Evolutionary conservation across 2,329 filamentous ascomycete genomes (phyloP).

Genomic region (Albifimbria verrucaria): DNA sequence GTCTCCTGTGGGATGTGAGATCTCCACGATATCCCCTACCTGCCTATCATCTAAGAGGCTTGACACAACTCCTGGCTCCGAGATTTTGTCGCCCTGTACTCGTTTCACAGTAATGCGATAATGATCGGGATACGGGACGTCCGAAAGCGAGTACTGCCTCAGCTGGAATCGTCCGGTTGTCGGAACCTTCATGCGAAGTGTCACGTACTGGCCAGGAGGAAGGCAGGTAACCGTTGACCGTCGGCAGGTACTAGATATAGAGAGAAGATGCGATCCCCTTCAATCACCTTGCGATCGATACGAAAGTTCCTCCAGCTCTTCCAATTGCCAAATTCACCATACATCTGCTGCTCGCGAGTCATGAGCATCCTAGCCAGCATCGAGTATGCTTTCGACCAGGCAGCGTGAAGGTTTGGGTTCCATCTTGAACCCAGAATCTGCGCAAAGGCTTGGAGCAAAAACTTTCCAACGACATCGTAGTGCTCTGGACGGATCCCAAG

Average conservation of each 20-base stretch:
- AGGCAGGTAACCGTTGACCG: conserved; percentile 51
- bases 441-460: conserved; percentile 61
- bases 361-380: conserved; percentile 68
- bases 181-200: conserved; percentile 54
- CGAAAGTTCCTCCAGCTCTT: conserved; percentile 62
- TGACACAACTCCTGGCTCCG: conserved; percentile 54
- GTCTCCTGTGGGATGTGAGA: conserved; percentile 58
- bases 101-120: conserved; percentile 65
- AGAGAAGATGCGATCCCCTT: conserved; percentile 63
- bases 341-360: conserved; percentile 56
- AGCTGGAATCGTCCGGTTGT: conserved; percentile 55
- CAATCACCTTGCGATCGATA: conserved; percentile 57
- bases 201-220: conserved; percentile 67
- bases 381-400: conserved; percentile 67
- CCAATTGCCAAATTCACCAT: conserved; percentile 54
- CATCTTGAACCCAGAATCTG: conserved; percentile 60
- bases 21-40: conserved; percentile 55
- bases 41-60: conserved; percentile 57
- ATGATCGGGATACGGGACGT: conserved; percentile 53
- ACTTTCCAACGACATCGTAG: conserved; percentile 63
- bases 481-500: conserved; percentile 62
- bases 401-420: conserved; percentile 57
- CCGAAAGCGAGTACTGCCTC: conserved; percentile 67
- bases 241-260: conserved; percentile 64
- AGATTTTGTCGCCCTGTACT: background rate